phyloP scores from a whole-genome alignment of 116 monocot species.

The Posidonia oceanica region DNA sequence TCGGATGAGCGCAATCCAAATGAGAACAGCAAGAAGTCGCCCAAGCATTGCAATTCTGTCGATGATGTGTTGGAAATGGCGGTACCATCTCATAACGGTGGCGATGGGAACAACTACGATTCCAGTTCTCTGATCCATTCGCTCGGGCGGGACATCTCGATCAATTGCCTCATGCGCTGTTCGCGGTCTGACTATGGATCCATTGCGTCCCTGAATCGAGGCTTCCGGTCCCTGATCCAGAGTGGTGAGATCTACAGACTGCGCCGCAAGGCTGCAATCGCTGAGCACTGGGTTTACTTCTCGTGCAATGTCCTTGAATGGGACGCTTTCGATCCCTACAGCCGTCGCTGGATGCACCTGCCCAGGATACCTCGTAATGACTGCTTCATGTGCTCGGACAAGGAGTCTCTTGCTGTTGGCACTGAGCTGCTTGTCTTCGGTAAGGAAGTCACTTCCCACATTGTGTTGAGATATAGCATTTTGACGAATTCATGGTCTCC shows the following conservation, averaged over 20 bases:
- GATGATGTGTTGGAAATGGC: neutral
- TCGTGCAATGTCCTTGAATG: slow-evolving; percentile 75
- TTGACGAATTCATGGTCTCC: slow-evolving; percentile 70
- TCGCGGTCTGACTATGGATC: slow-evolving; percentile 74
- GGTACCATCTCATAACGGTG: slow-evolving; percentile 1
- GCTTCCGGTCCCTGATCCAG: slow-evolving; percentile 55
- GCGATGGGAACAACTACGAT: slow-evolving; percentile 23
- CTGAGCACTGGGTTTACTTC: slow-evolving; percentile 87
- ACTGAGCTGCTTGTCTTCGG: slow-evolving; percentile 89
- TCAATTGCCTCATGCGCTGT: slow-evolving; percentile 61
- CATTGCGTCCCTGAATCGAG: slow-evolving; percentile 50
- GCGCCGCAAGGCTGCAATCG: slow-evolving; percentile 37
- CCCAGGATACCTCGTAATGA: slow-evolving; percentile 77
- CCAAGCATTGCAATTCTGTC: neutral
- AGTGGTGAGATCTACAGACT: slow-evolving; percentile 67
- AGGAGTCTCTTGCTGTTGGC: slow-evolving; percentile 92
- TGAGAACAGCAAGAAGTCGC: slow-evolving; percentile 12
- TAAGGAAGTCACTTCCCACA: slow-evolving; percentile 41
- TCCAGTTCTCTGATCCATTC: slow-evolving; percentile 45
- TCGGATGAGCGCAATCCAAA: neutral
- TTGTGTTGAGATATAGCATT: slow-evolving; percentile 71
- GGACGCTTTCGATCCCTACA: slow-evolving; percentile 73
- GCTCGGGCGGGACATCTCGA: slow-evolving; percentile 78
- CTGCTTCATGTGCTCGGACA: slow-evolving; percentile 81
- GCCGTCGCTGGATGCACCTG: slow-evolving; percentile 61